Percentiles rank a stretch among this genome's conserved stretches.
phyloP scores from a whole-genome alignment of 495 filamentous ascomycete genomes.

The Aspergillus homomorphus region DNA sequence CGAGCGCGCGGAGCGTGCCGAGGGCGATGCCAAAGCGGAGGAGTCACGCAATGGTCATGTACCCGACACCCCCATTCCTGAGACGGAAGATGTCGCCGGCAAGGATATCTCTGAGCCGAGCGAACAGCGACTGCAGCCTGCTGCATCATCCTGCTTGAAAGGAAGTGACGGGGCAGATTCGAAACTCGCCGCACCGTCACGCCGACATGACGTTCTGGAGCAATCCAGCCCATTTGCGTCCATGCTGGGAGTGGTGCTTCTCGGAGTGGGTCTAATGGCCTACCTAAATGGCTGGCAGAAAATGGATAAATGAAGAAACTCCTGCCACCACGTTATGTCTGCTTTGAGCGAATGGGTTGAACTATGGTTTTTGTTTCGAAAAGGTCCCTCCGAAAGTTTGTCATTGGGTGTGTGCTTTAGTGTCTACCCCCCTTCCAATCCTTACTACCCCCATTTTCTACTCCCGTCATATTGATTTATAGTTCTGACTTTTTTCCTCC shows the following conservation, averaged over 20 bases:
- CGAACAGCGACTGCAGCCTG: conserved; percentile 2
- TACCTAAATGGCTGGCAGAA: conserved; percentile 88
- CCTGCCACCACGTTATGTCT: neutral
- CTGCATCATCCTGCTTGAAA: conserved; percentile 23
- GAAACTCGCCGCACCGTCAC: conserved; percentile 39
- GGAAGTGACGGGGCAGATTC: conserved; percentile 40
- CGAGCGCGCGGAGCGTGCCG: conserved; percentile 48
- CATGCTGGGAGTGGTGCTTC: conserved; percentile 82
- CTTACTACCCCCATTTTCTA: conserved; percentile 29
- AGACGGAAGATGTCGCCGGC: conserved; percentile 1
- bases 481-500: conserved; percentile 13
- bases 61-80: conserved; percentile 10
- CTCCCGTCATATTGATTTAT: conserved; percentile 28
- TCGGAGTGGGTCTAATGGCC: conserved; percentile 91
- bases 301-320: conserved; percentile 50
- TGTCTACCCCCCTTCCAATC: conserved; percentile 1
- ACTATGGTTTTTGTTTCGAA: neutral
- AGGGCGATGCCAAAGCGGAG: conserved; percentile 6
- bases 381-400: neutral
- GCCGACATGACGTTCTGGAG: conserved; percentile 45
- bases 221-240: conserved; percentile 79
- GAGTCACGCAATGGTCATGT: conserved; percentile 6
- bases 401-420: neutral
- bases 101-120: conserved; percentile 2
- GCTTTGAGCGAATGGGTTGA: neutral